Conservation (phyloP, 441 rosid genomes). For the Adansonia gregorii region DNA sequence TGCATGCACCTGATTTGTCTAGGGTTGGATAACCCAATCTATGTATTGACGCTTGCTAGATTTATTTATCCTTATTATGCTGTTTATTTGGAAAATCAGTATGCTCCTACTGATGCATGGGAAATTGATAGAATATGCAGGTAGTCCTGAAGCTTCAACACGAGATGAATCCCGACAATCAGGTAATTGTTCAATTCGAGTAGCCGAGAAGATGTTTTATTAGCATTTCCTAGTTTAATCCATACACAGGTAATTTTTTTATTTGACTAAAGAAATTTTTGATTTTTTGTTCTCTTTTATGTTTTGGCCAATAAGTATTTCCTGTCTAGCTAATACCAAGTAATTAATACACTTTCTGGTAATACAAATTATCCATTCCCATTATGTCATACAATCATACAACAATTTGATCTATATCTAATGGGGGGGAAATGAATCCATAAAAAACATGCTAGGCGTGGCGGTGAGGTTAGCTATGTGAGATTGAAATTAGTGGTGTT, state of each 20-base stretch:
- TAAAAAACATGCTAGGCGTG: background rate
- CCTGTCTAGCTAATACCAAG: background rate
- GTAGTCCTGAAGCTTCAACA: background rate
- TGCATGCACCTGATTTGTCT: background rate
- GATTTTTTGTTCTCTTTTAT: background rate
- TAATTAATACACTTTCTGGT: background rate
- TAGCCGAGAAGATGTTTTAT: background rate
- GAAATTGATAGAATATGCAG: background rate
- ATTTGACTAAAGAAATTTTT: background rate
- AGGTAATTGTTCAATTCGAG: slow-evolving; percentile 7
- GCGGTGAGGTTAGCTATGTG: background rate
- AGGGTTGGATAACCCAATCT: background rate
- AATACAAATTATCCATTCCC: background rate
- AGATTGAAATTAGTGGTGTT: background rate
- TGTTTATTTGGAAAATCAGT: background rate
- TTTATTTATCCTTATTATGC: background rate
- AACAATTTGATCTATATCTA: background rate
- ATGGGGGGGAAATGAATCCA: background rate
- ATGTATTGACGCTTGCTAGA: background rate
- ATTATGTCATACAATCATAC: background rate
- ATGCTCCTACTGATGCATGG: background rate
- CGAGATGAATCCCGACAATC: background rate
- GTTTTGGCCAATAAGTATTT: background rate
- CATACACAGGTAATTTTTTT: background rate
- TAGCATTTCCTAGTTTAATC: background rate